Base-by-base conservation (phyloP, 1,139 yeast species). In the Blastobotrys petasosporus region DNA sequence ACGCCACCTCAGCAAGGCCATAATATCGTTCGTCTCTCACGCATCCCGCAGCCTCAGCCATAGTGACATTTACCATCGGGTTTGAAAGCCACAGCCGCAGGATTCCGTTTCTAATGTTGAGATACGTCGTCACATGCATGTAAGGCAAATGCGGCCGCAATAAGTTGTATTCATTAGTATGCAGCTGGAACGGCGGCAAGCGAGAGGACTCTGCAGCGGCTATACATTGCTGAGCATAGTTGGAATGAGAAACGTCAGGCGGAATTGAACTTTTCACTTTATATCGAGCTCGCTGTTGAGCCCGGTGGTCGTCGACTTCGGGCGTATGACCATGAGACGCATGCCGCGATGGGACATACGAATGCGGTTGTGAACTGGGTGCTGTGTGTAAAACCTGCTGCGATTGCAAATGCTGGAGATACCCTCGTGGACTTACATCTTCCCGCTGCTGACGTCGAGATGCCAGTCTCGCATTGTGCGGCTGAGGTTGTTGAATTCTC, bases 41-140 rank as follows among this genome's bases (percentile, higher is more conserved):
- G 49, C 73, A 69, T 2, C 75, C 74, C 0, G 69, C 71, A 1
- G 75, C 75, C 50, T 70, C 75, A 8, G 63, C 59, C 39, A 63
- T 55, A 1, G 72, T 67, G 13, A 70, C 74, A 35, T 62, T 61
- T 1, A 69, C 69, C 34, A 65, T 60, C 17, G 74, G 74, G 50
- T 70, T 70, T 23, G 68, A 65, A 3, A 68, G 56, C 75, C 75
- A 70, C n/a, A 70, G 55, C 23, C 73, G 57, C 36, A 69, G 54
- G 37, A 70, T 68, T 7, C 72, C 73, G 50, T 70, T 70, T 20
- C 74, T 61, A 38, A 68, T 65, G 47, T 68, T 66, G 25, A 70
- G 54, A 46, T 70, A 70, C 9, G 72, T 68, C 2, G 74, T 67
- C 42, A 70, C 69, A 47, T 69, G 73, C 2, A 63, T 52, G 35